These are phyloP conservation scores for Phyllosticta citrichinensis DNA, from an alignment of 2,329 filamentous ascomycete genomes.

Conservation along the genomic window DNA sequence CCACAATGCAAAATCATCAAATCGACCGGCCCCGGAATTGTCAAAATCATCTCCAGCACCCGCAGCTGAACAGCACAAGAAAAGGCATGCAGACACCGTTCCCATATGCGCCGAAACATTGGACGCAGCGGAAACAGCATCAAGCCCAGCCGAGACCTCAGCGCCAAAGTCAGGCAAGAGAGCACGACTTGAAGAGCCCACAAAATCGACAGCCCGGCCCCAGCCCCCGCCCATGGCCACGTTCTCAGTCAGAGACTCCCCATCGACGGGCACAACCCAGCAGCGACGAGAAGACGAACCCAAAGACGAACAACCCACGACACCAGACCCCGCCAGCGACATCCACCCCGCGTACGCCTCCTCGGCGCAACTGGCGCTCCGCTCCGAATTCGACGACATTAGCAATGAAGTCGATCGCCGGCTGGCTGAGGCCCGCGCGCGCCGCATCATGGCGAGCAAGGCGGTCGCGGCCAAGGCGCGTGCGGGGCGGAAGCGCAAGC, in stretches of 20 bases:
- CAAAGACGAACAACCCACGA: neutral
- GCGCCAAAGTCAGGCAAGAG: neutral
- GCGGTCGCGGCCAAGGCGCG: neutral
- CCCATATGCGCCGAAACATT: neutral
- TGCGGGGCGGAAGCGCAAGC: neutral
- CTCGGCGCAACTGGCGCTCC: neutral
- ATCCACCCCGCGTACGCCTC: neutral
- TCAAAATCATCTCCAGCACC: neutral
- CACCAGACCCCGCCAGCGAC: neutral
- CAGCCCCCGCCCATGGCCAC: too few relatives aligned
- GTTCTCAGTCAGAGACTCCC: too few relatives aligned
- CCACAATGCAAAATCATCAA: neutral
- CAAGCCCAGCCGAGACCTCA: too few relatives aligned
- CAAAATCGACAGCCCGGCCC: neutral
- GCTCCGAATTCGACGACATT: slow-evolving; percentile 4
- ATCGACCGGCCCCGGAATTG: neutral
- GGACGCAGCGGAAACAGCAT: neutral
- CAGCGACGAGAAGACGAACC: neutral
- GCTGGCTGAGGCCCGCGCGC: slow-evolving; percentile 1
- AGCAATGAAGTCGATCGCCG: slow-evolving; percentile 1
- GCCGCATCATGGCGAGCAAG: neutral
- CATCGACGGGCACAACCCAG: too few relatives aligned
- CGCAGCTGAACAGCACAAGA: neutral
- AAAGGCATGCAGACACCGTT: neutral
- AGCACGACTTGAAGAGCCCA: neutral